These are phyloP conservation scores for Linnemannia elongata DNA, from an alignment of 192 early-diverging fungal species.

Conservation along the genomic window DNA sequence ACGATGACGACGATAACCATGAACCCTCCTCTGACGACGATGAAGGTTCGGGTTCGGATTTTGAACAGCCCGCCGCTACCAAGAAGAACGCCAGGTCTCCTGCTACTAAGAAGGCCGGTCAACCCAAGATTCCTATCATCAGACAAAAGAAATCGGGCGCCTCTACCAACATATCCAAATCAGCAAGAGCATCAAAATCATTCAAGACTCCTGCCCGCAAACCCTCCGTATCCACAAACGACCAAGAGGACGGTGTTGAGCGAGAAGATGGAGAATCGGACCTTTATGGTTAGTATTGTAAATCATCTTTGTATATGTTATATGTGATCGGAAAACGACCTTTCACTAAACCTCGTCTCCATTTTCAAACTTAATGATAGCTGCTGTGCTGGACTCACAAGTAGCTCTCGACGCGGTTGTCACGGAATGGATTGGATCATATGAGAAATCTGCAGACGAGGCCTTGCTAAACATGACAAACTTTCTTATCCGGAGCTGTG, in stretches of 20 bases:
- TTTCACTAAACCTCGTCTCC: neutral
- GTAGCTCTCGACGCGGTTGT: slow-evolving; percentile 72
- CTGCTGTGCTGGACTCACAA: slow-evolving; percentile 62
- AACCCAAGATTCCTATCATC: slow-evolving; percentile 11
- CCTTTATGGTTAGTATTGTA: slow-evolving; percentile 25
- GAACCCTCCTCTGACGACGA: slow-evolving; percentile 22
- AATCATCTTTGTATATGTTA: neutral
- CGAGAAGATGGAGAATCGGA: slow-evolving; percentile 23
- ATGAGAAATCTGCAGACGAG: slow-evolving; percentile 61
- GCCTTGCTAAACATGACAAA: slow-evolving; percentile 82
- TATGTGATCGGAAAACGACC: too few relatives aligned
- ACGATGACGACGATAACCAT: slow-evolving; percentile 19
- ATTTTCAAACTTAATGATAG: slow-evolving; percentile 13
- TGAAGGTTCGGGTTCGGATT: slow-evolving; percentile 31
- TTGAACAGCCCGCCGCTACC: slow-evolving; percentile 28
- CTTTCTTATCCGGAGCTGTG: slow-evolving; percentile 73
- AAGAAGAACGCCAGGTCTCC: slow-evolving; percentile 12
- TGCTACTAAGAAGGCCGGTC: neutral
- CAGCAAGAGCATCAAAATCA: neutral
- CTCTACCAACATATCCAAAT: neutral
- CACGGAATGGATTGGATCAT: slow-evolving; percentile 80
- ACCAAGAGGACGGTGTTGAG: neutral
- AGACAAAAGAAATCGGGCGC: slow-evolving; percentile 9
- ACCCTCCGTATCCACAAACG: neutral
- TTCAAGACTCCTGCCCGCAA: neutral